Base-by-base conservation (phyloP, 805 yeast species). In the Lipomyces spencermartinsiae region DNA sequence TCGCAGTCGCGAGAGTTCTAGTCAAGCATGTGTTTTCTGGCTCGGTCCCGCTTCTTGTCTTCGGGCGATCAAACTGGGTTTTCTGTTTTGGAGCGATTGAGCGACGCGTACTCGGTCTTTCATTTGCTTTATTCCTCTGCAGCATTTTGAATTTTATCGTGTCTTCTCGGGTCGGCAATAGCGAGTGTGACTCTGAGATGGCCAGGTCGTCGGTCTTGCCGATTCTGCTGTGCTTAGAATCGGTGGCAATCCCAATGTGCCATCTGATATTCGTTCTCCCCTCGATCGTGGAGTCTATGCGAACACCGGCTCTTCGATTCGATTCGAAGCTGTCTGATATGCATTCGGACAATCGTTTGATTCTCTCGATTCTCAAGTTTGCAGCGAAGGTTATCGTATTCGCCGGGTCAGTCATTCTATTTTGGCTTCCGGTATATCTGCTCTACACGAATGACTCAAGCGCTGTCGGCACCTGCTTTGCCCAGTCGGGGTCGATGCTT, bases 401-500 rank as follows among this genome's bases (percentile, higher is more conserved):
- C 49, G 65, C 59, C 6, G 64, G 43, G 16, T 25, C 46, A 4
- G 35, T 53, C 4, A 57, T 59, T 16, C 62, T 56, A 25, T 49
- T 61, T 25, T 68, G 71, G 71, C 53, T 68, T 6, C 71, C 71
- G 2, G 65, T 68, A n/a, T 68, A 64, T 39, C n/a, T 68, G 16
- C 53, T 68, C 7, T 68, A 68, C 58, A 61, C 65, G 29, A 64
- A 62, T 46, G 71, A 68, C 58, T 35, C 62, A 39, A 64, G 62
- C 53, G 62, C 61, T n/a, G 56, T 37, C 55, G 60, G 57, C 9
- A 22, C 65, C 10, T 68, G 71, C 59, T 68, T 64, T 31, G 49
- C 61, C 35, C 31, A 55, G n/a, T 29, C 62, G 5, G 60, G 59
- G 9, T 68, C 71, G 22, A 8, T 62, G 56, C 16, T 62, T n/a